These are phyloP conservation scores for Parachaetomium inaequale DNA, from an alignment of 495 filamentous ascomycete species.

Conservation along the genomic window DNA sequence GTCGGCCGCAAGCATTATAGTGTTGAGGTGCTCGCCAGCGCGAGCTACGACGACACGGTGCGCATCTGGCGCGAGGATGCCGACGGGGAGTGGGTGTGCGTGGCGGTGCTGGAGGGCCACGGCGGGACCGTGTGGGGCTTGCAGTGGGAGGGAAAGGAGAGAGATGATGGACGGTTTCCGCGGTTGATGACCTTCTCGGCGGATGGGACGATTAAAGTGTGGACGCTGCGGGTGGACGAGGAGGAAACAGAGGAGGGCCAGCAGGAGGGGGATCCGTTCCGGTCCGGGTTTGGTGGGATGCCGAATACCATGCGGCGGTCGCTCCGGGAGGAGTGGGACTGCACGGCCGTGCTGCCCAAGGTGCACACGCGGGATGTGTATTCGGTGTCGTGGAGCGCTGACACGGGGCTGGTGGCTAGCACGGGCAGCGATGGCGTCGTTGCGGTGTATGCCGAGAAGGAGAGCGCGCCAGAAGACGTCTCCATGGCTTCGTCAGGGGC, in stretches of 20 bases:
- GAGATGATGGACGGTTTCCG: conserved; percentile 43
- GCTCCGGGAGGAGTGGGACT: conserved; percentile 76
- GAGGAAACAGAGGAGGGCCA: conserved; percentile 38
- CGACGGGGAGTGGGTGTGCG: conserved; percentile 85
- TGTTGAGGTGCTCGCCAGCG: conserved; percentile 70
- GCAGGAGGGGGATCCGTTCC: conserved; percentile 16
- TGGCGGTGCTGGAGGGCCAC: conserved; percentile 76
- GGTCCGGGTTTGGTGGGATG: conserved; percentile 44
- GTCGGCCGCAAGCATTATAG: conserved; percentile 29
- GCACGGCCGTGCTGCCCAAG: conserved; percentile 65
- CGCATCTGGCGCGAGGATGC: conserved; percentile 84
- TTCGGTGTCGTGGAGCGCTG: conserved; percentile 71
- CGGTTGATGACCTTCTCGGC: conserved; percentile 75
- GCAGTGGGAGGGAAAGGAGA: conserved; percentile 65
- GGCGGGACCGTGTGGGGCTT: conserved; percentile 81
- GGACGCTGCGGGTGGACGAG: conserved; percentile 61
- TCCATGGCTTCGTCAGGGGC: conserved; percentile 25
- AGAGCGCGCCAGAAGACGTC: conserved; percentile 35
- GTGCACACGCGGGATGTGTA: conserved; percentile 80
- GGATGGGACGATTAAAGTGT: conserved; percentile 72
- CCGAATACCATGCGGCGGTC: conserved; percentile 78
- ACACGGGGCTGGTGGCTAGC: conserved; percentile 70
- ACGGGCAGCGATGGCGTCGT: conserved; percentile 83
- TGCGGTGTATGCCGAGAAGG: conserved; percentile 69
- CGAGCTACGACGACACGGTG: conserved; percentile 88